Percentiles rank a stretch among this genome's conserved stretches.
Evolutionary conservation across 495 filamentous ascomycete genomes (phyloP).

Genomic region (Rhypophila decipiens): DNA sequence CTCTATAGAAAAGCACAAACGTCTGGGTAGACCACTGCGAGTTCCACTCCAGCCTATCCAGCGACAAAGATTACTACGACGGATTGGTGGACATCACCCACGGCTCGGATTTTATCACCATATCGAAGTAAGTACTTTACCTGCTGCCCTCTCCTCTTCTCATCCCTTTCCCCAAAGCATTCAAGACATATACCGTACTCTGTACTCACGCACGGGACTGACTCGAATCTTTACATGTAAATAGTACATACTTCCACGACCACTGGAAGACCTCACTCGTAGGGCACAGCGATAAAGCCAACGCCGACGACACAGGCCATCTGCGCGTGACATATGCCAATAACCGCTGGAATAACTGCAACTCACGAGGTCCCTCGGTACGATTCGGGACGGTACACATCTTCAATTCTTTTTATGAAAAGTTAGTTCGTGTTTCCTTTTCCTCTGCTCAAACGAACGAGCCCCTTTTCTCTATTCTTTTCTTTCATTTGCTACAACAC

Average conservation of each 20-base stretch:
- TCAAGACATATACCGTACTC: background rate
- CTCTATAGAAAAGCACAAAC: constrained; percentile 36
- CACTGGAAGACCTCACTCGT: constrained; percentile 61
- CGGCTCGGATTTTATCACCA: constrained; percentile 46
- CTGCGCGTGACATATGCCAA: constrained; percentile 56
- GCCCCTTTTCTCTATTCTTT: too few relatives aligned
- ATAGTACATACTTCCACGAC: constrained; percentile 48
- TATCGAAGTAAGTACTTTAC: constrained; percentile 40
- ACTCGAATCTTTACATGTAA: background rate
- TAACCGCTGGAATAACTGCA: constrained; percentile 57
- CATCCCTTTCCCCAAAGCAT: background rate
- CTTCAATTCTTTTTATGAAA: constrained; percentile 38
- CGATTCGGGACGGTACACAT: constrained; percentile 58
- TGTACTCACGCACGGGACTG: too few relatives aligned
- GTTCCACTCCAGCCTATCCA: constrained; percentile 48
- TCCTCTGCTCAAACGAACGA: constrained; percentile 6
- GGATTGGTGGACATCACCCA: constrained; percentile 58
- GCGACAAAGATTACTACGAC: constrained; percentile 63
- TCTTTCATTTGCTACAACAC: too few relatives aligned
- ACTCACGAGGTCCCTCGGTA: constrained; percentile 53
- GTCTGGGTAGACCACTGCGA: constrained; percentile 68
- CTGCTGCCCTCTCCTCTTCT: background rate
- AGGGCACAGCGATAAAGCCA: constrained; percentile 53
- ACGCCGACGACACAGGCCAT: constrained; percentile 41
- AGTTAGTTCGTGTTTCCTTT: constrained; percentile 9